A percentile compares a stretch with the other conserved stretches of the same genome.
These are phyloP conservation scores for Hypoxylon fuscum DNA, from an alignment of 495 filamentous ascomycete species.

Conservation along the genomic window DNA sequence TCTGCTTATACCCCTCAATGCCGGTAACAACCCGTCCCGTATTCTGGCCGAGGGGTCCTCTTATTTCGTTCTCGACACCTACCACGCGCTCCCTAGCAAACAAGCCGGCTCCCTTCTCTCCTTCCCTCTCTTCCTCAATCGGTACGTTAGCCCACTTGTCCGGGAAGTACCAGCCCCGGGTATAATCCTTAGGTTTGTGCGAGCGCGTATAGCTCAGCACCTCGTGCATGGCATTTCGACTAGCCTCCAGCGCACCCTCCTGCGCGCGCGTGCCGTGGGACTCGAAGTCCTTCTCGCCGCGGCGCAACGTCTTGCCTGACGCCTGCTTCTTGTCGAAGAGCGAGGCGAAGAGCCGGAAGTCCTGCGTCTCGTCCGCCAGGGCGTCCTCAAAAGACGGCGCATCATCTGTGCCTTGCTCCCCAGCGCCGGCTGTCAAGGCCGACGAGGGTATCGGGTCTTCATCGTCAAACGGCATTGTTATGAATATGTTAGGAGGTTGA, in stretches of 20 bases:
- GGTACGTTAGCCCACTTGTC: constrained; percentile 51
- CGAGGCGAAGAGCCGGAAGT: constrained; percentile 79
- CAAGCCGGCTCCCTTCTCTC: constrained; percentile 47
- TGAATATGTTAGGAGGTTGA: not conserved
- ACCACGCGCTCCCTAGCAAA: constrained; percentile 59
- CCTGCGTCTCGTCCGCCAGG: constrained; percentile 83
- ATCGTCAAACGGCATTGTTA: constrained; percentile 55
- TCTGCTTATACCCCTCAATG: constrained; percentile 45
- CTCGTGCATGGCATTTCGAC: constrained; percentile 89
- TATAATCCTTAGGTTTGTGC: constrained; percentile 63
- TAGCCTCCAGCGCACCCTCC: constrained; percentile 75
- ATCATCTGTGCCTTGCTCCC: constrained; percentile 26
- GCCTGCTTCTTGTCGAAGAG: constrained; percentile 57
- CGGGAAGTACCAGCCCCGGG: constrained; percentile 67
- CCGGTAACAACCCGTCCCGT: constrained; percentile 57
- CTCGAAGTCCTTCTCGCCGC: constrained; percentile 96
- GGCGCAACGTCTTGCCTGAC: constrained; percentile 55
- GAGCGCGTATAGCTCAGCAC: constrained; percentile 77
- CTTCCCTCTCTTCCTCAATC: constrained; percentile 30
- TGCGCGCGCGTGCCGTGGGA: constrained; percentile 86
- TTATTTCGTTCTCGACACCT: constrained; percentile 56
- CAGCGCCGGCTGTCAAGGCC: constrained; percentile 8
- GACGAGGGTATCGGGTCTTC: constrained; percentile 48
- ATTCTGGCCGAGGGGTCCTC: constrained; percentile 48
- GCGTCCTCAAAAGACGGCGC: constrained; percentile 49